These are phyloP conservation scores for Capsella rubella DNA, from an alignment of 441 rosid genomes.

Conservation along the genomic window DNA sequence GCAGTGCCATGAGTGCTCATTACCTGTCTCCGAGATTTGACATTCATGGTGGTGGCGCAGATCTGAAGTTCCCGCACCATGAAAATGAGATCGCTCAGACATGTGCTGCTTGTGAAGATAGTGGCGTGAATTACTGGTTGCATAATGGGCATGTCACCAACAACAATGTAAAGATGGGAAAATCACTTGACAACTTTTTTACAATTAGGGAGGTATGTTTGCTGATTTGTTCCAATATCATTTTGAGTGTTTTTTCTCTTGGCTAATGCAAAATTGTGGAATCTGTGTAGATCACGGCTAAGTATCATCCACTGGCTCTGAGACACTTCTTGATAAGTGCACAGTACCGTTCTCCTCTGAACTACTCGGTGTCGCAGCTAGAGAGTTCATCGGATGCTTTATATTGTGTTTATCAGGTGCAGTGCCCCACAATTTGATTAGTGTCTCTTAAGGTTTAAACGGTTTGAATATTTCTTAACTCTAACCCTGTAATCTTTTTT, in stretches of 20 bases:
- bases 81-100: conserved; percentile 94
- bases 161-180: conserved; percentile 87
- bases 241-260: conserved; percentile 3
- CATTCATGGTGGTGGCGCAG: conserved; percentile 94
- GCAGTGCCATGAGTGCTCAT: conserved; percentile 96
- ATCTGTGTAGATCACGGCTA: not conserved
- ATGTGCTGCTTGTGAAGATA: conserved; percentile 71
- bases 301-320: not conserved
- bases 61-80: conserved; percentile 88
- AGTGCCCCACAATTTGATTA: conserved; percentile 4
- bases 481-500: conserved; percentile 19
- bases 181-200: conserved; percentile 78
- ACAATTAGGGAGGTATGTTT: conserved; percentile 72
- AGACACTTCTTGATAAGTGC: not conserved
- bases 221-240: conserved; percentile 3
- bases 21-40: conserved; percentile 77
- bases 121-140: conserved; percentile 79
- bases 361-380: conserved; percentile 61
- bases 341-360: conserved; percentile 63
- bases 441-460: not conserved
- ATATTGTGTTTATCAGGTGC: conserved; percentile 82
- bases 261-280: conserved; percentile 24
- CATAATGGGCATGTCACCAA: conserved; percentile 92
- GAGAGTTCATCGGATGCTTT: conserved; percentile 77
- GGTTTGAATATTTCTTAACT: not conserved